A percentile compares a stretch with the other conserved stretches of the same genome.
Evolutionary conservation across 2,329 filamentous ascomycete genomes (phyloP).

Genomic region (Xylaria sp.): DNA sequence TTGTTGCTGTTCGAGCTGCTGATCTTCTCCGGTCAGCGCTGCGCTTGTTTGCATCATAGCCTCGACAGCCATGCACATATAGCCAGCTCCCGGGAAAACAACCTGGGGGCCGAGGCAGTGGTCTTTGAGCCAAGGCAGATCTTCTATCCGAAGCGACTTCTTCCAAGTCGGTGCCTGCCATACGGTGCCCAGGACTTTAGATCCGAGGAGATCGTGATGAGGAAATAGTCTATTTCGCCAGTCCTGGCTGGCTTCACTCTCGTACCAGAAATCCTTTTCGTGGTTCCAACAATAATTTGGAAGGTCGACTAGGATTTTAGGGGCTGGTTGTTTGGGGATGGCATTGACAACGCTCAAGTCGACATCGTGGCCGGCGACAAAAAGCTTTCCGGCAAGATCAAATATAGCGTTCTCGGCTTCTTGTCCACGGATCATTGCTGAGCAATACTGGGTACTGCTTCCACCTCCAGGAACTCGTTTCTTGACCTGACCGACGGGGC

Average conservation of each 20-base stretch:
- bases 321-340: constrained; percentile 2
- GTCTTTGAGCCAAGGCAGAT: constrained; percentile 46
- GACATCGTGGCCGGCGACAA: constrained; percentile 28
- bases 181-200: neutral
- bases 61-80: constrained; percentile 46
- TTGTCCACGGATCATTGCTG: neutral
- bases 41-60: constrained; percentile 39
- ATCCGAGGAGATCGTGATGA: constrained; percentile 23
- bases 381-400: constrained; percentile 30
- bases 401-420: constrained; percentile 17
- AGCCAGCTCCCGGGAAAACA: constrained; percentile 45
- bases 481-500: constrained; percentile 34
- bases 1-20: no score
- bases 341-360: no score
- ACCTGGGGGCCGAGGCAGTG: constrained; percentile 41
- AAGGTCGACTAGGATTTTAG: constrained; percentile 20
- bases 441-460: neutral
- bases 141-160: constrained; percentile 41
- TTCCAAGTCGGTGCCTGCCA: constrained; percentile 36
- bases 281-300: constrained; percentile 32
- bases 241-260: constrained; percentile 20
- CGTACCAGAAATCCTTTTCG: constrained; percentile 24
- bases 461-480: neutral
- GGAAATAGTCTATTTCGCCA: constrained; percentile 3
- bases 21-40: no score